Evolutionary conservation across 2,329 filamentous ascomycete genomes (phyloP).

Genomic region (Clonostachys sp.): DNA sequence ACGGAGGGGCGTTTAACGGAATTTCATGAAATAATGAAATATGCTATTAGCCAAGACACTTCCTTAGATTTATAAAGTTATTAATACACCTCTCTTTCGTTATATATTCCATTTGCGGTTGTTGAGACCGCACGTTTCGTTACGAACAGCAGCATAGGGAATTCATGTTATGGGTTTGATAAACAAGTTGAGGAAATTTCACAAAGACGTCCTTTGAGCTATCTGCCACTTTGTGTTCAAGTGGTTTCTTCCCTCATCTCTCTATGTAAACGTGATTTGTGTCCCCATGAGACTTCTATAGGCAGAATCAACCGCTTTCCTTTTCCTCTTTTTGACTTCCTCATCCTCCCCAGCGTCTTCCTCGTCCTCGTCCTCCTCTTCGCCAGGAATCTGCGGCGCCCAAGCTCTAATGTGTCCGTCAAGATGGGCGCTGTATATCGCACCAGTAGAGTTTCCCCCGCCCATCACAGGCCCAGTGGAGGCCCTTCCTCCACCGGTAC

Average conservation of each 20-base stretch:
- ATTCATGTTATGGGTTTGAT: too few relatives aligned
- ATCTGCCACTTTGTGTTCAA: neutral
- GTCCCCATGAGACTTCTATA: conserved; percentile 72
- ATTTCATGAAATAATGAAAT: neutral
- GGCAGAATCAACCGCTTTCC: conserved; percentile 74
- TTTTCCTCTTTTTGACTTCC: conserved; percentile 55
- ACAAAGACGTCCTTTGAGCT: too few relatives aligned
- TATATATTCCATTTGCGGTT: too few relatives aligned
- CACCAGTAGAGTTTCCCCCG: conserved; percentile 44
- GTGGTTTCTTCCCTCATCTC: neutral
- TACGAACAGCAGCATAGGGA: too few relatives aligned
- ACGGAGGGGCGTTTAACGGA: neutral
- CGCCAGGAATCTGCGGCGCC: conserved; percentile 56
- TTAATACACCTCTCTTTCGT: too few relatives aligned
- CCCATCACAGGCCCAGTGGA: conserved; percentile 57
- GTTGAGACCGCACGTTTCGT: too few relatives aligned
- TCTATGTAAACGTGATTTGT: conserved; percentile 58
- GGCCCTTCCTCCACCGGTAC: conserved; percentile 52
- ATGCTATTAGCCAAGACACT: too few relatives aligned
- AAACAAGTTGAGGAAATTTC: too few relatives aligned
- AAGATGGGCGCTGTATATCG: conserved; percentile 74
- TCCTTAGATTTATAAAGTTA: too few relatives aligned
- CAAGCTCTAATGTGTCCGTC: conserved; percentile 83
- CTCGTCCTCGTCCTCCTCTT: conserved; percentile 42
- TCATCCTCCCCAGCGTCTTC: conserved; percentile 34